These are phyloP conservation scores for Sarocladiaceae sp. DNA, from an alignment of 2,329 filamentous ascomycete genomes.

Conservation along the genomic window DNA sequence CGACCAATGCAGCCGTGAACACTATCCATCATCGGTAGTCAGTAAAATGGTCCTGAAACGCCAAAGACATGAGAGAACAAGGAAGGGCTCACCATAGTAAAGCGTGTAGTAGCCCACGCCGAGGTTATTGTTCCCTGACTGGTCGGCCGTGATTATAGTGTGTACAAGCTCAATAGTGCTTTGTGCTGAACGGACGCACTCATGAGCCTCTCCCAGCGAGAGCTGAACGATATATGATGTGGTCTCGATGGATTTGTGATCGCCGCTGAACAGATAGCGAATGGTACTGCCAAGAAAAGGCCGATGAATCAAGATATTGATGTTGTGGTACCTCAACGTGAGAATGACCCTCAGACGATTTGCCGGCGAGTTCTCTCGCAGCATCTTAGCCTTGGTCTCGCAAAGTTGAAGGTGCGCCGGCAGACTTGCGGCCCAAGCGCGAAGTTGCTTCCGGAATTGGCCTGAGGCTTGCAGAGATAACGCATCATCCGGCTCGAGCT, in stretches of 20 bases:
- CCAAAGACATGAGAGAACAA: background rate
- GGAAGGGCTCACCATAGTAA: background rate
- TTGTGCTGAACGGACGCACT: constrained; percentile 20
- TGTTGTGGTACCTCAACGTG: constrained; percentile 26
- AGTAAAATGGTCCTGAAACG: background rate
- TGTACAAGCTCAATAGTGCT: constrained; percentile 14
- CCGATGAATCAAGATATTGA: constrained; percentile 26
- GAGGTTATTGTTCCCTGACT: background rate
- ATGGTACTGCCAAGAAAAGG: constrained; percentile 13
- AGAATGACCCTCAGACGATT: constrained; percentile 31
- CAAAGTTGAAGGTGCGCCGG: constrained; percentile 22
- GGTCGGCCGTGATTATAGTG: background rate
- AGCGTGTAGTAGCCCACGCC: background rate
- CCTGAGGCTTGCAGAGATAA: constrained; percentile 28
- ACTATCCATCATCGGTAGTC: background rate
- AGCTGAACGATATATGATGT: constrained; percentile 18
- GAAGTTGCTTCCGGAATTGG: constrained; percentile 31
- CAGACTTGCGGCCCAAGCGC: constrained; percentile 30
- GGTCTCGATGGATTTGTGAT: background rate
- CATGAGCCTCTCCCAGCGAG: constrained; percentile 13
- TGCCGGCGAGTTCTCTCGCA: constrained; percentile 17
- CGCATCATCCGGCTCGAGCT: constrained; percentile 19
- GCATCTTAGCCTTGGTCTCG: constrained; percentile 10
- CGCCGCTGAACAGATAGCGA: constrained; percentile 9
- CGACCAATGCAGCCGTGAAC: background rate